These are phyloP conservation scores for Aspergillus heteromorphus DNA, from an alignment of 495 filamentous ascomycete genomes.

Conservation along the genomic window DNA sequence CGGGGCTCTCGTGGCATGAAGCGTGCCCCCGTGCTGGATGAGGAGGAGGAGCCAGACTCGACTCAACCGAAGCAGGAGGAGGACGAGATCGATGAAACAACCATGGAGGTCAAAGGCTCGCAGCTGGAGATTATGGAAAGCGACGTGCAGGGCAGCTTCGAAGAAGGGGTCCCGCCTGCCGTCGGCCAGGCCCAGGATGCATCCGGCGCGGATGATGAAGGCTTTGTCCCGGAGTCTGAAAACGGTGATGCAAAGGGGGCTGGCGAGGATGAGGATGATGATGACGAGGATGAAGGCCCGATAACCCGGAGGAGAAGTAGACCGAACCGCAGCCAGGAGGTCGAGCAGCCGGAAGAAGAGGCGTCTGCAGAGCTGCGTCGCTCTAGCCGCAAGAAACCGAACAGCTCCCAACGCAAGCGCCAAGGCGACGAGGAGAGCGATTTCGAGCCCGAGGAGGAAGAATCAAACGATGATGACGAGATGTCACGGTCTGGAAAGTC, in stretches of 20 bases:
- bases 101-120: conserved; percentile 31
- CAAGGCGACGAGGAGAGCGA: conserved; percentile 70
- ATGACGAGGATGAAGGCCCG: conserved; percentile 66
- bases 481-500: conserved; percentile 47
- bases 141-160: conserved; percentile 34
- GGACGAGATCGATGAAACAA: conserved; percentile 26
- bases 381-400: conserved; percentile 44
- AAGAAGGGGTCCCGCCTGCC: conserved; percentile 24
- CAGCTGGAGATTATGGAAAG: conserved; percentile 39
- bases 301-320: conserved; percentile 48
- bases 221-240: conserved; percentile 48
- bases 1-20: conserved; percentile 51
- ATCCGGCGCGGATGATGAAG: conserved; percentile 38
- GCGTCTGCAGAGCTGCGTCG: conserved; percentile 43
- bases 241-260: conserved; percentile 35
- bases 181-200: conserved; percentile 15
- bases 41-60: conserved; percentile 46
- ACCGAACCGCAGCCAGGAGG: conserved; percentile 33
- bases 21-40: conserved; percentile 55
- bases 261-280: conserved; percentile 52
- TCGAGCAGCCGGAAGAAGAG: conserved; percentile 30
- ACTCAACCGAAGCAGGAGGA: conserved; percentile 26
- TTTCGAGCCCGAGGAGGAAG: conserved; percentile 72
- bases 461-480: conserved; percentile 57
- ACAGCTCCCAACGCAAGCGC: conserved; percentile 47